phyloP scores from a whole-genome alignment of 495 filamentous ascomycete species.

The Trichoderma gamsii region DNA sequence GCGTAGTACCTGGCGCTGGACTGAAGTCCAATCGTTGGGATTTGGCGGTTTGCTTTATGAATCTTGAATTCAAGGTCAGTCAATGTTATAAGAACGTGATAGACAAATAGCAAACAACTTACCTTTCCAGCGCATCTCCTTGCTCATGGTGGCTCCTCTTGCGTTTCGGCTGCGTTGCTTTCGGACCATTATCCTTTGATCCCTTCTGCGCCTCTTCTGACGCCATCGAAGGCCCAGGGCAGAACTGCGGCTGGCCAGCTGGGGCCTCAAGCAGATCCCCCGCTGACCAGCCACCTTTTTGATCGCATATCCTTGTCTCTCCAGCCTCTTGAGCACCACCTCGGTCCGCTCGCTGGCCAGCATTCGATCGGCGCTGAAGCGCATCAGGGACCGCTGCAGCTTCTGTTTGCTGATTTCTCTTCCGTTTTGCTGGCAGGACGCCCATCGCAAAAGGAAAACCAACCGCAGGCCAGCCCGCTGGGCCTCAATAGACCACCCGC shows the following conservation, averaged over 20 bases:
- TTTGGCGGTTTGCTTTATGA: background rate
- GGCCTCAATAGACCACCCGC: too few species aligned
- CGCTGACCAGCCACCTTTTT: conserved; percentile 40
- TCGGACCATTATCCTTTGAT: background rate
- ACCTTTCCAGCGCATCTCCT: background rate
- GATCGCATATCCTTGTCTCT: conserved; percentile 75
- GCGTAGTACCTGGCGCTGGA: too few species aligned
- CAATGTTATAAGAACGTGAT: background rate
- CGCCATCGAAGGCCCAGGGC: background rate
- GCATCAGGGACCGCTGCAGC: conserved; percentile 62
- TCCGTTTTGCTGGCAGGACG: conserved; percentile 27
- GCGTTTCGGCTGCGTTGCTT: background rate
- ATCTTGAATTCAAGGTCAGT: background rate
- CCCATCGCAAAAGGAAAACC: too few species aligned
- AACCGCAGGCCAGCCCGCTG: too few species aligned
- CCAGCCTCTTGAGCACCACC: conserved; percentile 63
- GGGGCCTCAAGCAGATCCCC: too few species aligned
- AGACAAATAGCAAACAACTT: background rate
- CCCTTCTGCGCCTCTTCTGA: background rate
- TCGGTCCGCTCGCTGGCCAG: conserved; percentile 67
- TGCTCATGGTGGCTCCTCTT: background rate
- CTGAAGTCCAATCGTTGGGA: background rate
- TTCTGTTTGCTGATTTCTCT: conserved; percentile 68
- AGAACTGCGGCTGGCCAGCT: too few species aligned
- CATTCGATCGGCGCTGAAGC: conserved; percentile 69